Conservation (phyloP, 179 eudicot genomes). For the Spinacia oleracea region DNA sequence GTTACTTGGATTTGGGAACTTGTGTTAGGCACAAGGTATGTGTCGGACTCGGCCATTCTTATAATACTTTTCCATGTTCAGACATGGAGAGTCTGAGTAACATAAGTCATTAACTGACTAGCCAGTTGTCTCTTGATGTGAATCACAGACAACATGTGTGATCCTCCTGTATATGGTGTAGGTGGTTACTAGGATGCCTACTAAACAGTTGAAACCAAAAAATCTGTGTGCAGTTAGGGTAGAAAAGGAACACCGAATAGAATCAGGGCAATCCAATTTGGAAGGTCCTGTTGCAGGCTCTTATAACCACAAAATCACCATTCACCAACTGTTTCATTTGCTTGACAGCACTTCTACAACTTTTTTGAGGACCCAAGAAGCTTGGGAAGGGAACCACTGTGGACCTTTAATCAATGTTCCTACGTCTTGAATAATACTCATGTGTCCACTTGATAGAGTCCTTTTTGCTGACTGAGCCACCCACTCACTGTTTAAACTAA, state of each 20-base stretch:
- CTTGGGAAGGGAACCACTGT: background rate
- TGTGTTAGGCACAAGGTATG: background rate
- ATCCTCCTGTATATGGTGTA: background rate
- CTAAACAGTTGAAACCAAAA: background rate
- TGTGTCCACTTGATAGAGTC: background rate
- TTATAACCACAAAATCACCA: background rate
- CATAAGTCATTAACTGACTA: background rate
- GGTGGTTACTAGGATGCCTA: background rate
- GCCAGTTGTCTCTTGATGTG: background rate
- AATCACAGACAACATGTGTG: background rate
- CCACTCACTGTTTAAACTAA: background rate
- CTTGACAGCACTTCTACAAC: background rate
- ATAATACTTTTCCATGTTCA: background rate
- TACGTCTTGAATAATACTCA: background rate
- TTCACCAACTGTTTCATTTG: background rate
- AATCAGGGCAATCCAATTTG: background rate
- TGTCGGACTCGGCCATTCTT: too few relatives aligned
- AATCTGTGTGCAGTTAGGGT: background rate
- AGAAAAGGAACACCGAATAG: background rate
- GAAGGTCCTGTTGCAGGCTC: background rate
- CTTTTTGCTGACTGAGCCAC: background rate
- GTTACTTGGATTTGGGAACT: background rate
- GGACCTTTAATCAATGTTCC: background rate
- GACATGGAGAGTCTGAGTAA: background rate
- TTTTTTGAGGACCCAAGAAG: background rate